Base-by-base conservation (phyloP, 139 green algal species). In the Coccomyxa sp. region DNA sequence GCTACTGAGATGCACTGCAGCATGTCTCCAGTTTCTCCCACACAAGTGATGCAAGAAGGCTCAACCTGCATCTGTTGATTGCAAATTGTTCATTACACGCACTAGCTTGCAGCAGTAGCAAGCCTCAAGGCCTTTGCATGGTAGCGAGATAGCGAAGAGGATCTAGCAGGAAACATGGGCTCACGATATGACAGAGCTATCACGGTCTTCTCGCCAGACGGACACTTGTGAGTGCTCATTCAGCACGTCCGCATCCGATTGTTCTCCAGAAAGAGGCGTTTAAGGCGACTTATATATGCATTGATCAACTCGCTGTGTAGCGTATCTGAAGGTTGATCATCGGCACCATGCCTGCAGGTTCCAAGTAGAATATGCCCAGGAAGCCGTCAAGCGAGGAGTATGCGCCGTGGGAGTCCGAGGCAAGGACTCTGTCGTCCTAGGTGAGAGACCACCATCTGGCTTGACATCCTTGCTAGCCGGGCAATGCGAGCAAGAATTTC, bases 151-250 rank as follows among this genome's bases (percentile, higher is more conserved):
- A 64, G 50, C 50, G 3, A 64, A 7, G 22, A 64, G 50, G 27
- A 18, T 64, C 27, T 22, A 7, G 22, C 27, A 64, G 4, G 35
- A 34, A 37, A 38, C 24, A 87, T 76, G 68, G 36, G 33, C 24
- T 90, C 93, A 8, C 87, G 92, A 54, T 99, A 99, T 82, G 96
- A 99, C 82, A 84, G 97, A 55, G 97, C 97, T 36, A 99, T 99
- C 87, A 99, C 97, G 4, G 97, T 99, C 14, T 99, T 99, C 85
- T 95, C 87, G 5, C 97, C 97, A 8, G 97, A 99, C 84, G 97
- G 94, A 3, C 94, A 98, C 78, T 85, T 98, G 83, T 97, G 71
- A 70, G 76, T 76, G 29, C 18, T 29, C 29, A 2, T 8, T 1
- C 10, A 54, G 0, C 18, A 73, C 55, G 0, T 64, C 1, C n/a